Conservation (phyloP, 2,329 filamentous ascomycete species). For the Fusarium metavorans region DNA sequence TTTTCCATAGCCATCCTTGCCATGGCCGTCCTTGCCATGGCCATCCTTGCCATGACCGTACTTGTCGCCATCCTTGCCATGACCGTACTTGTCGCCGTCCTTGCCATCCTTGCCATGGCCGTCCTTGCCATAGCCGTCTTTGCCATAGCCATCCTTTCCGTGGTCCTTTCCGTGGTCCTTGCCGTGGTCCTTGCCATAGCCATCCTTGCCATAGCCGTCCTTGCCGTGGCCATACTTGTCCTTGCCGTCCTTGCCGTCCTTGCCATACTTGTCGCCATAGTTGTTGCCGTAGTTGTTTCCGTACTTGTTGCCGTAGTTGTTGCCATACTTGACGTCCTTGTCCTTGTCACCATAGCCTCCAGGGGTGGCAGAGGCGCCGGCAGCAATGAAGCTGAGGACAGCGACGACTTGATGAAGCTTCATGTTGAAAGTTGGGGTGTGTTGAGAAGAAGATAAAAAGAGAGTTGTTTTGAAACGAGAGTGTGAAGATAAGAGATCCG, state of each 20-base stretch:
- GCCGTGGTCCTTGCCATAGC: background rate
- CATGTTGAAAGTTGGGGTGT: conserved; percentile 6
- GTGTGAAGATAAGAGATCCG: conserved; percentile 12
- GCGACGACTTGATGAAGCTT: conserved; percentile 29
- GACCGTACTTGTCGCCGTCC: background rate
- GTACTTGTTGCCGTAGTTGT: background rate
- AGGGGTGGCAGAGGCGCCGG: conserved; percentile 29
- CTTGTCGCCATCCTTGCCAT: background rate
- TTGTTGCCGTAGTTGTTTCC: background rate
- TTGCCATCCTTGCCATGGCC: background rate
- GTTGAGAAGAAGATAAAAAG: conserved; percentile 1
- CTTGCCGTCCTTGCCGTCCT: background rate
- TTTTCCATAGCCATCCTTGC: background rate
- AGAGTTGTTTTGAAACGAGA: conserved; percentile 13
- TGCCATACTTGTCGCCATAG: background rate
- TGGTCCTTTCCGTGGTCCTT: background rate
- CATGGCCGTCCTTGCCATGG: background rate
- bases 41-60: background rate
- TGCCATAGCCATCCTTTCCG: background rate
- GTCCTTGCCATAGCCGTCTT: background rate
- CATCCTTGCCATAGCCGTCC: background rate
- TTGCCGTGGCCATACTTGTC: background rate
- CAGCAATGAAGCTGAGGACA: conserved; percentile 30
- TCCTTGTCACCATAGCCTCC: conserved; percentile 2
- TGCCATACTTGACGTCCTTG: conserved; percentile 5